Conservation (phyloP, 495 filamentous ascomycete genomes). For the Neurospora sublineolata region DNA sequence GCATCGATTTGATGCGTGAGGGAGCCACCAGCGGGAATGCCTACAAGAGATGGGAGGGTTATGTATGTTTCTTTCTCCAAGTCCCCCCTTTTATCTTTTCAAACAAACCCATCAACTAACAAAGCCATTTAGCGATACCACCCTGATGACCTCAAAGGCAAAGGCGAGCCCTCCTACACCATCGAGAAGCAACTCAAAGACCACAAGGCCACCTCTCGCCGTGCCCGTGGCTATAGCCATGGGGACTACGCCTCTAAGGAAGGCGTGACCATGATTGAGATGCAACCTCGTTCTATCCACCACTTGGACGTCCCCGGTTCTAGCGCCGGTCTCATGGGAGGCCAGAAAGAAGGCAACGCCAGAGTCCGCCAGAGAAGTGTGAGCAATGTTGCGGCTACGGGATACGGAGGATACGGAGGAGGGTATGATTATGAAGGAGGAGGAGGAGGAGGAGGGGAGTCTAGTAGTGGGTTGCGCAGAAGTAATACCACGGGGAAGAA, state of each 20-base stretch:
- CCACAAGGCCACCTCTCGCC: conserved; percentile 8
- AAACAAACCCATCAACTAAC: conserved; percentile 1
- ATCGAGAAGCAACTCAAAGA: conserved; percentile 53
- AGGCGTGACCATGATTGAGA: conserved; percentile 15
- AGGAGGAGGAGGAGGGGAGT: background rate
- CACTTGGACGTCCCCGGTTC: background rate
- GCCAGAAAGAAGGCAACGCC: conserved; percentile 3
- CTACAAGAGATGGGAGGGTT: conserved; percentile 55
- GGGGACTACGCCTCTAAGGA: conserved; percentile 9
- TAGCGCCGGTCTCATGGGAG: background rate
- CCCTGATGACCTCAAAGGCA: conserved; percentile 63
- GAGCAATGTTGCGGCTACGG: conserved; percentile 11
- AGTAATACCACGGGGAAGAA: conserved; percentile 28
- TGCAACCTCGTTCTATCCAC: conserved; percentile 21
- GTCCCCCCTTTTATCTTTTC: background rate
- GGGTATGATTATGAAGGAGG: background rate
- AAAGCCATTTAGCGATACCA: conserved; percentile 45
- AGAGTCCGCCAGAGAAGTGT: conserved; percentile 21
- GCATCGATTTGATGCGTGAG: conserved; percentile 72
- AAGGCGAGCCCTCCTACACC: conserved; percentile 65
- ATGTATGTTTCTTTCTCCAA: conserved; percentile 38
- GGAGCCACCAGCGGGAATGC: conserved; percentile 42
- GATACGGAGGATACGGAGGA: background rate
- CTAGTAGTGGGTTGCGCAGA: conserved; percentile 7
- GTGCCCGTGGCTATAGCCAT: background rate